phyloP scores from a whole-genome alignment of 179 eudicot species.

The Kewa caespitosa region DNA sequence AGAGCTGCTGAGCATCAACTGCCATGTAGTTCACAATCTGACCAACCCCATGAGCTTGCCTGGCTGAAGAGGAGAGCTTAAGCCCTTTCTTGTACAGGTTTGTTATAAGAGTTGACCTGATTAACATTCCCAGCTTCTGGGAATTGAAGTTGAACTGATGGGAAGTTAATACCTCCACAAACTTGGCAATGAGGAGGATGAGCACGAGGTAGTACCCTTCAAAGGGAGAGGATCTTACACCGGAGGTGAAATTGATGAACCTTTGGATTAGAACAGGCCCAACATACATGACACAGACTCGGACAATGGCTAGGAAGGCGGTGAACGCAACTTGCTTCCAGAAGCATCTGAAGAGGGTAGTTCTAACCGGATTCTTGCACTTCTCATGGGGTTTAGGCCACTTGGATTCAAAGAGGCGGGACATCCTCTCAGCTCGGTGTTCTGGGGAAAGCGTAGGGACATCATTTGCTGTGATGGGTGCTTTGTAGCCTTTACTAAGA shows the following conservation, averaged over 20 bases:
- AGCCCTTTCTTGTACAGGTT: slow-evolving; percentile 85
- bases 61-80: slow-evolving; percentile 69
- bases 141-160: slow-evolving; percentile 89
- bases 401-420: slow-evolving; percentile 59
- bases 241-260: slow-evolving; percentile 73
- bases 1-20: slow-evolving; percentile 93
- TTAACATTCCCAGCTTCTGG: slow-evolving; percentile 85
- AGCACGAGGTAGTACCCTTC: slow-evolving; percentile 85
- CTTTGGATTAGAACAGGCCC: slow-evolving; percentile 77
- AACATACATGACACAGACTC: slow-evolving; percentile 80
- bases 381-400: slow-evolving; percentile 79
- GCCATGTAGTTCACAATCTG: slow-evolving; percentile 97
- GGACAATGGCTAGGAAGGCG: slow-evolving; percentile 61
- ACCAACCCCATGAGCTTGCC: slow-evolving; percentile 89
- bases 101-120: slow-evolving; percentile 74
- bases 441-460: slow-evolving; percentile 77
- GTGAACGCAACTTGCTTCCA: slow-evolving; percentile 76
- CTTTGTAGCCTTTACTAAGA: slow-evolving; percentile 62
- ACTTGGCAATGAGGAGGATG: slow-evolving; percentile 62
- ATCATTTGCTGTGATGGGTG: slow-evolving; percentile 61
- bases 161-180: slow-evolving; percentile 62
- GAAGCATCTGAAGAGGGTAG: slow-evolving; percentile 74
- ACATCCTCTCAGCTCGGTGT: slow-evolving; percentile 74
- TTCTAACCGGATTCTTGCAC: slow-evolving; percentile 65
- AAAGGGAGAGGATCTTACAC: slow-evolving; percentile 56